Evolutionary conservation across 177 flowering plant genomes (phyloP), one percentile per base, ranked within the genome.

Genomic region (Vitis hybrid): DNA sequence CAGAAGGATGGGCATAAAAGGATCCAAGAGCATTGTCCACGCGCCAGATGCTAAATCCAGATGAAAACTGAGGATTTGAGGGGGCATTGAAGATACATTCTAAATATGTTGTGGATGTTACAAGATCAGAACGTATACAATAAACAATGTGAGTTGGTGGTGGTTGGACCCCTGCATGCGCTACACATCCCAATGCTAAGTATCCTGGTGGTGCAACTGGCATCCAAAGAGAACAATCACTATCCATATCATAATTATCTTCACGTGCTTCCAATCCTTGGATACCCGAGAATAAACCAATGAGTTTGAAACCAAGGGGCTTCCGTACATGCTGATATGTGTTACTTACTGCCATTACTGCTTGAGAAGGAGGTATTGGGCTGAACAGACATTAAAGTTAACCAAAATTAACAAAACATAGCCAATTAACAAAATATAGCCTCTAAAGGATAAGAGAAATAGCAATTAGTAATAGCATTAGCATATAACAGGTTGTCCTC

Each of bases 41-140:
- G 11, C 88, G 97, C 99, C 99, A 96, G 14, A 96, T 86, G 82
- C 98, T 92, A 81, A 92, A 92, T 52, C 97, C 98, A 70, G 88
- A 78, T 17, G 65, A 58, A 61, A 78, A 81, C 40, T 48, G 62
- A 48, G 77, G 64, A 80, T 80, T 88, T 70, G 94, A 68, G 14
- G 89, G 78, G 40, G 75, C 57, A 77, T 70, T 78, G 52, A 77
- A 78, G 71, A 92, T 76, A 79, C 98, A 93, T 62, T 92, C 98
- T 63, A 87, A 85, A 80, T 75, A 84, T 62, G 71, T 74, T 51
- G 97, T 75, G 27, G 91, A 87, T 54, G 97, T 80, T 19, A 88
- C 89, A 59, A 93, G 93, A 81, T 96, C 99, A 82, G 97, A 80
- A 48, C 99, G 93, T 65, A 96, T 35, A 78, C 99, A 96, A 70